Percentiles rank a stretch among this genome's conserved stretches.
phyloP scores from a whole-genome alignment of 2,329 filamentous ascomycete genomes.

The Aspergillus arachidicola region DNA sequence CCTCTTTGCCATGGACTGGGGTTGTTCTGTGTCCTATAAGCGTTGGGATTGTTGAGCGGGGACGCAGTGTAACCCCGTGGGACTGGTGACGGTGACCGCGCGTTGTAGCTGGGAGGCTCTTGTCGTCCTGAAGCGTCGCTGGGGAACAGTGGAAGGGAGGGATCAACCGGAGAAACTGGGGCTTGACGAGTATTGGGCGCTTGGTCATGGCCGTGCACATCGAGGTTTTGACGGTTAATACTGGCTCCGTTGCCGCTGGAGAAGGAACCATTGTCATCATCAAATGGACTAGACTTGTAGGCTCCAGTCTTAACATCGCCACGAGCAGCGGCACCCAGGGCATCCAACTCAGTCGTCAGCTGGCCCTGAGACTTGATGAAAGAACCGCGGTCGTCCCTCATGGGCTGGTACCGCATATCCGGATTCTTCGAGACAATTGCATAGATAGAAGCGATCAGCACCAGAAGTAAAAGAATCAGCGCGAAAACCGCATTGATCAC shows the following conservation, averaged over 20 bases:
- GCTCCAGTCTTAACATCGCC: constrained; percentile 70
- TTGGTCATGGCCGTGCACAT: constrained; percentile 29
- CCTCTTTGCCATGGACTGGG: constrained; percentile 67
- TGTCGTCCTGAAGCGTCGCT: constrained; percentile 43
- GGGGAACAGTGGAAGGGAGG: constrained; percentile 51
- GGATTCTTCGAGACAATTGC: constrained; percentile 91
- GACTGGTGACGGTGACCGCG: constrained; percentile 36
- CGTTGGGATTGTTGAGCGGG: constrained; percentile 35
- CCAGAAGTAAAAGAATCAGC: constrained; percentile 77
- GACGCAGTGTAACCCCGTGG: constrained; percentile 35
- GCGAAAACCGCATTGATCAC: constrained; percentile 83
- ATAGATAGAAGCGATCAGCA: constrained; percentile 75
- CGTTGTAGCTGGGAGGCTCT: constrained; percentile 43
- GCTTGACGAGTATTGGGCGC: constrained; percentile 38
- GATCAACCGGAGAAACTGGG: constrained; percentile 53
- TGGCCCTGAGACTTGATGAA: constrained; percentile 97
- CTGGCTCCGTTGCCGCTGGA: constrained; percentile 54
- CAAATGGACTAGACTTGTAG: constrained; percentile 62
- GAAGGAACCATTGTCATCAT: constrained; percentile 72
- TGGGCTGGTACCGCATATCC: constrained; percentile 91
- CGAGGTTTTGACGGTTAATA: constrained; percentile 53
- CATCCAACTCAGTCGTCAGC: constrained; percentile 84
- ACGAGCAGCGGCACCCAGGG: constrained; percentile 82
- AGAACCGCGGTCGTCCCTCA: constrained; percentile 92
- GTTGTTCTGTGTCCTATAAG: constrained; percentile 54